Evolutionary conservation across 1,284 basidiomycete species (phyloP), one percentile per base, ranked within the genome.

Genomic region (Rhodotorula mucilaginosa): DNA sequence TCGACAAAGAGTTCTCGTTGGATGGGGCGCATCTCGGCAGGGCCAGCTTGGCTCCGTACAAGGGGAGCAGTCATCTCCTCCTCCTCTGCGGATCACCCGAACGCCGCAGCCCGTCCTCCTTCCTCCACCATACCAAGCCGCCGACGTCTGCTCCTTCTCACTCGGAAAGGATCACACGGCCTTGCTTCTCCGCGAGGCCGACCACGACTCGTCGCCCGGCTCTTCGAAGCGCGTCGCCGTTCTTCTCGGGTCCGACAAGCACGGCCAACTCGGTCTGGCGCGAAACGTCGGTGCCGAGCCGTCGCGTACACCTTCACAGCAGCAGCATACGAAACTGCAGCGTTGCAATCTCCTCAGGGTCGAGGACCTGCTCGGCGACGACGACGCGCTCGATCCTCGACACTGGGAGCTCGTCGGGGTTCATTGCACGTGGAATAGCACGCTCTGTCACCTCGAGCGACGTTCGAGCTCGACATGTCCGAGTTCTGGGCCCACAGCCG

Each of bases 11-110:
- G 64, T 21, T 74, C 74, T 90, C 18, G 81, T 88, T 1, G 93
- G 92, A 4, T 96, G 93, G 93, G 93, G 93, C 7, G 84, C 88
- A 5, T 85, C 87, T 34, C 83, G 93, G 56, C 91, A 93, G 77
- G 91, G 91, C 2, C 92, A 93, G 77, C 84, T 92, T 1, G 90
- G 89, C 29, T 56, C 79, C 1, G 16, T 10, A 19, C 0, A 54
- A 6, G 19, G 29, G 5, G 51, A 61, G 2, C 3, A 26, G 2
- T 21, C 7, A 5, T 15, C 64, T 6, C 47, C 57, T 26, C 26
- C 26, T 26, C 68, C 68, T 5, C 61, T n/a, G n/a, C n/a, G 47
- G 10, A 18, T 49, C n/a, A 52, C 34, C 15, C 4, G 51, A 0
- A 16, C 2, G 0, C 57, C 67, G 15, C 72, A 85, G 60, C 83